Conservation (phyloP, 768 basidiomycete species). For the Tulasnella sp. region DNA sequence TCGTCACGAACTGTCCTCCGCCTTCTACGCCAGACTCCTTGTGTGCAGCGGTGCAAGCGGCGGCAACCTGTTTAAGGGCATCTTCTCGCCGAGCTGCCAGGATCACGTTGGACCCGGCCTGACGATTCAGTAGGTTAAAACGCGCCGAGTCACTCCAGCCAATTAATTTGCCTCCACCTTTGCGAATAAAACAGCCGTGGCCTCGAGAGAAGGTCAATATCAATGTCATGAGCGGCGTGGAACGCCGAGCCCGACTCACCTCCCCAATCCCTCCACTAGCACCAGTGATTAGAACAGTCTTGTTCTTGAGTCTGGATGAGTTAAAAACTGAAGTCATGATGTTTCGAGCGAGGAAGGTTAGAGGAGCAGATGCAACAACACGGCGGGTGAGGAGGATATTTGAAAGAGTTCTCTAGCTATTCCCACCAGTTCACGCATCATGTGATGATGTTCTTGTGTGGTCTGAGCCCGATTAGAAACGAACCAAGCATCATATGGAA, state of each 20-base stretch:
- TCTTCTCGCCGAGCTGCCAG: constrained; percentile 71
- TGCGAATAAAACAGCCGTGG: constrained; percentile 80
- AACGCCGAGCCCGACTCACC: constrained; percentile 33
- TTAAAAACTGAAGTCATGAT: constrained; percentile 52
- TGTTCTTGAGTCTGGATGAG: constrained; percentile 64
- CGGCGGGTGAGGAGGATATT: too few relatives aligned
- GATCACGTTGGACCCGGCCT: constrained; percentile 84
- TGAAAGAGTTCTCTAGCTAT: too few relatives aligned
- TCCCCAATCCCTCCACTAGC: constrained; percentile 86
- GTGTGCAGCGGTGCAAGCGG: constrained; percentile 56
- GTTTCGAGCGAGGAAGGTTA: too few relatives aligned
- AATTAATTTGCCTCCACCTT: constrained; percentile 40
- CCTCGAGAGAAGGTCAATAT: constrained; percentile 34
- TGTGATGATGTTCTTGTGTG: too few relatives aligned
- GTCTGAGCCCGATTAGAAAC: too few relatives aligned
- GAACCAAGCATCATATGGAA: too few relatives aligned
- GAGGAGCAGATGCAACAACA: too few relatives aligned
- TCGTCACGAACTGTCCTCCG: constrained; percentile 64
- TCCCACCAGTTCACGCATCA: background rate
- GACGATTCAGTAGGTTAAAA: background rate
- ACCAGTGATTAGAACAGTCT: constrained; percentile 81
- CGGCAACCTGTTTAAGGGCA: constrained; percentile 55
- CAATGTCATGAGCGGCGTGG: background rate
- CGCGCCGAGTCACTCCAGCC: background rate
- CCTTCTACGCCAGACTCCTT: constrained; percentile 56